Evolutionary conservation across 495 filamentous ascomycete genomes (phyloP), one percentile per base, ranked within the genome.

Genomic region (Tuber indicum): DNA sequence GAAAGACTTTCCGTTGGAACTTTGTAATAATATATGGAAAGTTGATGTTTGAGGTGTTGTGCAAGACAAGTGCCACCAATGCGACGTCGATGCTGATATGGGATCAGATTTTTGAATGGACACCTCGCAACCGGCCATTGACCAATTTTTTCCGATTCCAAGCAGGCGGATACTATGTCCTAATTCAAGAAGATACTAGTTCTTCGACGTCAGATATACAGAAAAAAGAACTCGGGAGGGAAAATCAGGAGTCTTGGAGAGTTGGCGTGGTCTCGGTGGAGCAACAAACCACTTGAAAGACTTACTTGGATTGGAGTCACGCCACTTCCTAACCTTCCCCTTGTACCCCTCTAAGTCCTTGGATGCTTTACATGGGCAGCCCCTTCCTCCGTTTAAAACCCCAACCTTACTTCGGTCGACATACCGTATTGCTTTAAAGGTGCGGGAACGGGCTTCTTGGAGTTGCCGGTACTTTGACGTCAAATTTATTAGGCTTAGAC

Each of bases 261-360:
- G 70, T 76, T 73, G 74, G 75, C 62, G 75, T 77, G 77, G 74
- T 80, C 74, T 39, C 45, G 78, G 78, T 44, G 72, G 73, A 75
- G 78, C 77, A 79, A 80, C 76, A 79, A 76, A 80, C 79, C 74
- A 72, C 75, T 73, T 76, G 77, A 79, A 79, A 78, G 75, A 79
- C 78, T 77, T 79, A 78, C 78, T 73, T 76, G 79, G 46, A 77
- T 73, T 76, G 79, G 46, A 77, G 77, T 80, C 78, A 80, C 78
- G 77, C 78, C 78, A 80, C 77, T 75, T 75, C 58, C 23, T 32
- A 71, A 47, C 62, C 71, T 79, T 47, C 44, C 78, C 78, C 78
- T 80, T 80, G 76, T 76, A 76, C 77, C 73, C 78, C 52, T 80
- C 73, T 43, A 72, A 47, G 73, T 71, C 71, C 71, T 69, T 80